Base-by-base conservation (phyloP, 2,329 filamentous ascomycete genomes). In the Lomentospora prolificans region DNA sequence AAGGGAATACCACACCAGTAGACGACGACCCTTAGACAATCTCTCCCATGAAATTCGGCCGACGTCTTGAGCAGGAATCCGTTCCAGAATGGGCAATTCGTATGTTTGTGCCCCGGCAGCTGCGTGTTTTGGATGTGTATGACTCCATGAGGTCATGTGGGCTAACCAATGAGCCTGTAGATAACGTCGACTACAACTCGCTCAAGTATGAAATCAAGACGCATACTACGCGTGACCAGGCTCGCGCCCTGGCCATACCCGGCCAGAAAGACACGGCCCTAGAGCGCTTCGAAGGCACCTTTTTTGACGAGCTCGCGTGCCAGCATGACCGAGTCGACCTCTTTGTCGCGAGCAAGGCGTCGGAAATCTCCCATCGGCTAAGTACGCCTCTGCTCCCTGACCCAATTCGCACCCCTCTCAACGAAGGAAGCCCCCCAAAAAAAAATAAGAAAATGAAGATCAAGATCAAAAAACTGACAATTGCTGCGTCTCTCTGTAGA, bases 111-210 rank as follows among this genome's bases (percentile, higher is more conserved):
- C 51, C 53, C 50, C 27, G 48, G 36, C 48, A 12, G 50, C 28
- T 10, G 19, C 44, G 46, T 25, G 22, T 46, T 46, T n/a, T 22
- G 41, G 41, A 22, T n/a, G n/a, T n/a, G n/a, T n/a, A n/a, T n/a
- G n/a, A n/a, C n/a, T n/a, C n/a, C n/a, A n/a, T n/a, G n/a, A n/a
- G n/a, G n/a, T n/a, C n/a, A n/a, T n/a, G n/a, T n/a, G n/a, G n/a
- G n/a, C 41, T n/a, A 46, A 22, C 41, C 7, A 4, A 10, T 14
- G 50, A 36, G 19, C 6, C 22, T 14, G 36, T 46, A 89, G 86
- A 91, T 68, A 94, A 95, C 70, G 83, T 95, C 70, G 89, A 94
- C 69, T 95, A 95, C 75, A 89, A 92, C 68, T 87, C 87, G 51
- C 79, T 95, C 60, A 95, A 95, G 70, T 80, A 88, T 67, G 78